phyloP scores from a whole-genome alignment of 495 filamentous ascomycete species.

The Opeltia flavorubescens region DNA sequence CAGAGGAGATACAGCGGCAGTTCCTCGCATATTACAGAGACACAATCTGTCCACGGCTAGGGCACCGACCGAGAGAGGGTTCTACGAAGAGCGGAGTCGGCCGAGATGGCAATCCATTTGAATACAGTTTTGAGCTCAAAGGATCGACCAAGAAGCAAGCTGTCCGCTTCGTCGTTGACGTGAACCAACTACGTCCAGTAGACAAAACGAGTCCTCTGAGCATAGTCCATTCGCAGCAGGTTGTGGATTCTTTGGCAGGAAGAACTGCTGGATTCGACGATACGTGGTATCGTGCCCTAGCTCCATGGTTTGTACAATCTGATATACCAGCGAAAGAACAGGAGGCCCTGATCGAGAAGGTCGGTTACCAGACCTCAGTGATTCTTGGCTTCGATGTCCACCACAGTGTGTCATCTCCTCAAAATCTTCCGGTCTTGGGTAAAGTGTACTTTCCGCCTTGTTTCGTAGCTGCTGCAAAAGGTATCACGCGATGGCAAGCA shows the following conservation, averaged over 20 bases:
- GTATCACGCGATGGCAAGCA: not conserved
- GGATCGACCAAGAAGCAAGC: not conserved
- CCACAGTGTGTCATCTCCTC: not conserved
- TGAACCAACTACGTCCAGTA: not conserved
- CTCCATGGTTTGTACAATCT: not conserved
- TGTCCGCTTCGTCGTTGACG: not conserved
- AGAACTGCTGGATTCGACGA: not conserved
- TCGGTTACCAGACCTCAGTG: not conserved
- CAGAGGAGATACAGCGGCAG: not conserved
- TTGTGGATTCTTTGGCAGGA: not conserved
- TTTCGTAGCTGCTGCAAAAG: not conserved
- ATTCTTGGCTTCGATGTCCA: not conserved
- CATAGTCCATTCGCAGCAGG: not conserved
- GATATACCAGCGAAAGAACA: not conserved
- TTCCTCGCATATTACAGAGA: not conserved
- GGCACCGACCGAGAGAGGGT: not conserved
- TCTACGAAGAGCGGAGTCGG: not conserved
- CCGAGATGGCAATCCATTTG: not conserved
- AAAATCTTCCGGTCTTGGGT: not conserved
- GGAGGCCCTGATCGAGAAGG: not conserved
- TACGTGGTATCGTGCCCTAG: not conserved
- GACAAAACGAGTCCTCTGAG: not conserved
- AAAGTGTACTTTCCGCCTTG: slow-evolving; percentile 1
- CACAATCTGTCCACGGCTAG: not conserved
- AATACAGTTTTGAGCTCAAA: not conserved